Evolutionary conservation across 2,329 filamentous ascomycete species (phyloP), one percentile per base, ranked within the genome.

Genomic region (Berkeleyomyces rouxiae): DNA sequence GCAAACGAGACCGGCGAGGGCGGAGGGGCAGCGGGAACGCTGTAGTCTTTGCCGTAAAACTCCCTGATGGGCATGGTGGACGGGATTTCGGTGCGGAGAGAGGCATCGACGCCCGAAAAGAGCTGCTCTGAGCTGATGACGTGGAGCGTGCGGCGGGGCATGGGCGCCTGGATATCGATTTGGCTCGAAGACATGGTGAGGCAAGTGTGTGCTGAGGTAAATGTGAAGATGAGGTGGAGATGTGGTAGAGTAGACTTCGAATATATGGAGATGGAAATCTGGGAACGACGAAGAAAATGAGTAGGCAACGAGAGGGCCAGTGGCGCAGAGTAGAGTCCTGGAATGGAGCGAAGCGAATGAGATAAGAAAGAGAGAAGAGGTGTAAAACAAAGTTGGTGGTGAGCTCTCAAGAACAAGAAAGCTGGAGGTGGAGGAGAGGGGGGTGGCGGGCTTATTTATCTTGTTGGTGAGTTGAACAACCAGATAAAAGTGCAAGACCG

Each of bases 11-110:
- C 80, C 6, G 83, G 83, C 67, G 80, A 83, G 10, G 83, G 82
- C 23, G 83, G 83, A 10, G 83, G 83, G 47, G 83, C 80, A 11
- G 82, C 82, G n/a, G 83, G 83, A 23, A 84, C 82, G 40, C 77
- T 76, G 73, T 84, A 85, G 71, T 85, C 82, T 64, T 80, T 74
- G 68, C 82, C 79, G 66, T 75, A 75, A 67, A 82, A 80, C 66
- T 74, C 73, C 67, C 76, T 79, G 65, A 77, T 73, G 42, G 36
- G 40, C 73, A 53, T 42, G 31, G 77, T 75, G 65, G 73, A 70
- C 16, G 75, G 72, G n/a, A 73, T 71, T 61, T 73, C 69, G 67
- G 70, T 71, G 67, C 73, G 69, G 53, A 82, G 74, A 46, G 77
- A 79, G 43, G 77, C 78, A 68, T 75, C 79, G 67, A 82, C 73